Evolutionary conservation across 1,284 basidiomycete genomes (phyloP).

Genomic region (Sphagnurus paluster): DNA sequence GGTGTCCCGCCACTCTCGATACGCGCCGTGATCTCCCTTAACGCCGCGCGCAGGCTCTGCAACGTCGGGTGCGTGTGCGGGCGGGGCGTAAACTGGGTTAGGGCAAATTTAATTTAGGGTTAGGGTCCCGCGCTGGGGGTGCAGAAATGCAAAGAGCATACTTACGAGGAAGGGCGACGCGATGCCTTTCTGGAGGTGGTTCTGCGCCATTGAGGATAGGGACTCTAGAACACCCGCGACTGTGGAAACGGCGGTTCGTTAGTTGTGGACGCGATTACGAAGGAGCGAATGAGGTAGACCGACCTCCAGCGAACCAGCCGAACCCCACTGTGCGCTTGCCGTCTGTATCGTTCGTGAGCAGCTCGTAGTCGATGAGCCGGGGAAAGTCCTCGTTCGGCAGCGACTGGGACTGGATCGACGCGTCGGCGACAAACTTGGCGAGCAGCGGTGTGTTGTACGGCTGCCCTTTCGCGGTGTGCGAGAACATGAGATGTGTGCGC

Average conservation of each 20-base stretch:
- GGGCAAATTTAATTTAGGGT: constrained; percentile 5
- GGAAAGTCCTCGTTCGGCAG: constrained; percentile 31
- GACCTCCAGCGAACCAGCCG: constrained; percentile 89
- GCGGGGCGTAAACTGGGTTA: constrained; percentile 68
- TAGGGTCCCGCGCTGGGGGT: background rate
- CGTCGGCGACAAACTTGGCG: constrained; percentile 53
- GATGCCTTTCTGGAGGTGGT: constrained; percentile 75
- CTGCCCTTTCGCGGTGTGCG: constrained; percentile 87
- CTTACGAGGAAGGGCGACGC: constrained; percentile 82
- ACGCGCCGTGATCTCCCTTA: constrained; percentile 59
- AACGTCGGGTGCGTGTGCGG: constrained; percentile 75
- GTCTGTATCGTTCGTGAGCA: constrained; percentile 56
- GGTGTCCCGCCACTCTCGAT: constrained; percentile 66
- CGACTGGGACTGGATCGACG: constrained; percentile 1
- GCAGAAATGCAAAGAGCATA: constrained; percentile 11
- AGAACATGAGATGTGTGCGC: constrained; percentile 85
- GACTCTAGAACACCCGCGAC: constrained; percentile 86
- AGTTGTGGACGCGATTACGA: background rate
- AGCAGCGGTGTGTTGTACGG: constrained; percentile 82
- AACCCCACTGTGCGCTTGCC: constrained; percentile 85
- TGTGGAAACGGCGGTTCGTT: constrained; percentile 33
- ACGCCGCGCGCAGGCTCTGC: constrained; percentile 53
- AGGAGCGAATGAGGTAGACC: too few species aligned
- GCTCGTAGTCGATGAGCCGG: constrained; percentile 82
- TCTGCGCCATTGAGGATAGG: constrained; percentile 75